Percentiles rank a stretch among this genome's conserved stretches.
Evolutionary conservation across 139 green algal genomes (phyloP).

Genomic region (Mesotaenium endlicherianum): DNA sequence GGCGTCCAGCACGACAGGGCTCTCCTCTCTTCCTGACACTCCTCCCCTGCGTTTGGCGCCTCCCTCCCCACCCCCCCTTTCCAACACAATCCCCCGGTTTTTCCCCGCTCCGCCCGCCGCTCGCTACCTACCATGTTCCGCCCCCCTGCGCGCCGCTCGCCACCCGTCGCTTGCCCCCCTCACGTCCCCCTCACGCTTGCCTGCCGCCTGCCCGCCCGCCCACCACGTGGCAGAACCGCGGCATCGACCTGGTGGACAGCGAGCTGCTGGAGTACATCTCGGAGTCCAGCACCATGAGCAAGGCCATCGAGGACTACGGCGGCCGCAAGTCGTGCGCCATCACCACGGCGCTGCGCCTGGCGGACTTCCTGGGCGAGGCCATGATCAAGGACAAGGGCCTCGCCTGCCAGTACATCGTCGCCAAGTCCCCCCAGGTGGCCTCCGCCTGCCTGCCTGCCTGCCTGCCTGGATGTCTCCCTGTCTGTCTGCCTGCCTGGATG

Average conservation of each 20-base stretch:
- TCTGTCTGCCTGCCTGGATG: too few relatives aligned
- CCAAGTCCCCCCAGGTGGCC: slow-evolving; percentile 51
- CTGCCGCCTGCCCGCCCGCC: too few relatives aligned
- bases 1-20: too few relatives aligned
- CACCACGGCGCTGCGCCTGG: slow-evolving; percentile 83
- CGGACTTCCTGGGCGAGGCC: slow-evolving; percentile 86
- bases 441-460: too few relatives aligned
- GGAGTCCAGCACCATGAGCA: slow-evolving; percentile 92
- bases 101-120: too few relatives aligned
- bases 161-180: not conserved
- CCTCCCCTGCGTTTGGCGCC: too few relatives aligned
- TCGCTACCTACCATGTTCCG: too few relatives aligned
- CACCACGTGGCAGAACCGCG: slow-evolving; percentile 56
- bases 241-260: slow-evolving; percentile 77
- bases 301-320: slow-evolving; percentile 90
- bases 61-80: too few relatives aligned
- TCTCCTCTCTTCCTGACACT: too few relatives aligned
- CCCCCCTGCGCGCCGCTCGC: too few relatives aligned
- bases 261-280: slow-evolving; percentile 91
- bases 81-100: too few relatives aligned
- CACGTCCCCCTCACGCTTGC: not conserved
- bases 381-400: slow-evolving; percentile 93
- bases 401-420: slow-evolving; percentile 65
- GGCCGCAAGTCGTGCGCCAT: slow-evolving; percentile 87
- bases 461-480: too few relatives aligned